These are phyloP conservation scores for Epichloe bromicola DNA, from an alignment of 2,329 filamentous ascomycete species.

Conservation along the genomic window DNA sequence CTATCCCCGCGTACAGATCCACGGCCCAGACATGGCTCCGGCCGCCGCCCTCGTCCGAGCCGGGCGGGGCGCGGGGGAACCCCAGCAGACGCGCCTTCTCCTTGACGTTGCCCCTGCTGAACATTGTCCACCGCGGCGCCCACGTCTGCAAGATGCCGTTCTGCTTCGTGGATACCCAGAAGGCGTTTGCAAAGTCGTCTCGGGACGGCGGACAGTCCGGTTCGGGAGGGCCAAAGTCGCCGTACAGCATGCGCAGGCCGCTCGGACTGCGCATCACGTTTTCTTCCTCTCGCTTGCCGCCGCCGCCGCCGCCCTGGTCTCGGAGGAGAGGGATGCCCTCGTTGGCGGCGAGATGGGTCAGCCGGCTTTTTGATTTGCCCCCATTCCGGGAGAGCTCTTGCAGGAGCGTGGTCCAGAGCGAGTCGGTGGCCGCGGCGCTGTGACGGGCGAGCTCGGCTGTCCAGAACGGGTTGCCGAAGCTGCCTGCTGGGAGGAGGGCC, in stretches of 20 bases:
- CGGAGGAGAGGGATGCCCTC: constrained; percentile 44
- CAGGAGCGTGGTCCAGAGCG: constrained; percentile 39
- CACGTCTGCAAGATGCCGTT: constrained; percentile 73
- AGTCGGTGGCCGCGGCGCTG: constrained; percentile 11
- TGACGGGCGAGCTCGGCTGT: constrained; percentile 18
- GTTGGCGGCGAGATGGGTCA: constrained; percentile 49
- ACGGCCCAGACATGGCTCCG: constrained; percentile 38
- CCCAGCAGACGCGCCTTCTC: constrained; percentile 69
- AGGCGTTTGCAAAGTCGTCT: constrained; percentile 49
- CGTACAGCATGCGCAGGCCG: constrained; percentile 55
- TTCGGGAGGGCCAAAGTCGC: constrained; percentile 54
- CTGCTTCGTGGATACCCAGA: constrained; percentile 71
- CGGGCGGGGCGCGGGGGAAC: constrained; percentile 21
- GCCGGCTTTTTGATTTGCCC: constrained; percentile 16
- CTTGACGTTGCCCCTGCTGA: constrained; percentile 76
- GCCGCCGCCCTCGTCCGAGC: not conserved
- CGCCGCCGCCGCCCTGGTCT: constrained; percentile 1
- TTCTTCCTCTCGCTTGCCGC: constrained; percentile 18
- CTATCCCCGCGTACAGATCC: constrained; percentile 86
- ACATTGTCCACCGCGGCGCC: constrained; percentile 89
- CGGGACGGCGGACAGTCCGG: constrained; percentile 17
- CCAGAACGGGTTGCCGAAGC: constrained; percentile 35
- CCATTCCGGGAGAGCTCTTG: constrained; percentile 28
- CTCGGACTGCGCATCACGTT: constrained; percentile 66
- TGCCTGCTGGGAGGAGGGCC: constrained; percentile 45